Conservation (phyloP, 306 rosid genomes). For the Senna siamea region DNA sequence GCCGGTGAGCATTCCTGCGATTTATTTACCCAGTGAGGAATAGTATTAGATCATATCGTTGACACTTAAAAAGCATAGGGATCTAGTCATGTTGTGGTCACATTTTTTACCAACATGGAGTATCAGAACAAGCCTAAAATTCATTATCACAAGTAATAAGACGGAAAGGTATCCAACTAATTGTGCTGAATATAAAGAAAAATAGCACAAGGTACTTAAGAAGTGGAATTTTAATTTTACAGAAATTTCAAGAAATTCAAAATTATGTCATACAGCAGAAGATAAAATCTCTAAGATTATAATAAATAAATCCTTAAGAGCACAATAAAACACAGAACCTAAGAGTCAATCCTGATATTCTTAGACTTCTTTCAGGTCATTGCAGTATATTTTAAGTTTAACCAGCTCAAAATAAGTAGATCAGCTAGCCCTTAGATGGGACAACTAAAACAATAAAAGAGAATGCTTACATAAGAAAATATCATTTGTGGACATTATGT, state of each 20-base stretch:
- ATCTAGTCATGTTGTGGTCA: conserved; percentile 17
- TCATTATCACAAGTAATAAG: neutral
- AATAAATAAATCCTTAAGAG: neutral
- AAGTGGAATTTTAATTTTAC: conserved; percentile 1
- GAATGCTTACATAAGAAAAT: neutral
- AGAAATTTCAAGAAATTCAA: neutral
- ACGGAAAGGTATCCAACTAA: conserved; percentile 16
- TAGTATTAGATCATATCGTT: conserved; percentile 29
- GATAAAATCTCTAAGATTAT: conserved; percentile 19
- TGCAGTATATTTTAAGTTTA: conserved; percentile 15
- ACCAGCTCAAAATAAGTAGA: neutral
- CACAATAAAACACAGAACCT: conserved; percentile 30
- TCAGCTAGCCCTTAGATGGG: conserved; percentile 17
- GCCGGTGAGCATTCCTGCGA: conserved; percentile 72
- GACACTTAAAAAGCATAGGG: neutral
- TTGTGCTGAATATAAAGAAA: neutral
- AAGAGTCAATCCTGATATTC: conserved; percentile 6
- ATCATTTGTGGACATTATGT: neutral
- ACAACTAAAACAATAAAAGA: conserved; percentile 22
- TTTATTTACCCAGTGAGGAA: conserved; percentile 36
- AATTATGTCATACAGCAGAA: conserved; percentile 10
- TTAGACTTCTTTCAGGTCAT: conserved; percentile 12
- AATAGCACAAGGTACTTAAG: conserved; percentile 5
- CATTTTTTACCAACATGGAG: neutral
- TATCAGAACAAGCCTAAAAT: conserved; percentile 16